A percentile compares a stretch with the other conserved stretches of the same genome.
phyloP scores from a whole-genome alignment of 2,329 filamentous ascomycete genomes.

The Rasamsonia emersonii region DNA sequence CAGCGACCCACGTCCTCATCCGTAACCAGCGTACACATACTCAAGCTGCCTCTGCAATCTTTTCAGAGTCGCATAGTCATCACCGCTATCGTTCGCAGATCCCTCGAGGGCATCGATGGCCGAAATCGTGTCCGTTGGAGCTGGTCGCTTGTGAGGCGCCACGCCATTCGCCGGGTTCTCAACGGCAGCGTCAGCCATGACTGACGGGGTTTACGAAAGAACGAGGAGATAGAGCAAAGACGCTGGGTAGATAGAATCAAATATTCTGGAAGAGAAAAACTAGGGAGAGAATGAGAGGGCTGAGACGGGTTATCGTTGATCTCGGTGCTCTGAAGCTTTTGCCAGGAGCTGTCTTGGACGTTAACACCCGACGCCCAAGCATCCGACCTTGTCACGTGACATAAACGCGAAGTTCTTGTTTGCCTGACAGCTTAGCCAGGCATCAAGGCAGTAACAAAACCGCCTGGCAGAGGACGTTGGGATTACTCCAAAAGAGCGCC shows the following conservation, averaged over 20 bases:
- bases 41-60: slow-evolving; percentile 94
- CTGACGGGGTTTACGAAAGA: slow-evolving; percentile 11
- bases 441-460: too few species aligned
- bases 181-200: slow-evolving; percentile 80
- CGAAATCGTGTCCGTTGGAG: slow-evolving; percentile 68
- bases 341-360: too few species aligned
- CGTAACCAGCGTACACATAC: slow-evolving; percentile 42
- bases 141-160: slow-evolving; percentile 71
- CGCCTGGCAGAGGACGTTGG: too few species aligned
- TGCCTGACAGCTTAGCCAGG: too few species aligned
- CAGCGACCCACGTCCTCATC: slow-evolving; percentile 1
- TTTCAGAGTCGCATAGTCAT: slow-evolving; percentile 94
- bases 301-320: too few species aligned
- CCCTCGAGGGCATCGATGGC: slow-evolving; percentile 88
- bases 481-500: too few species aligned
- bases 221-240: slow-evolving; percentile 1
- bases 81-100: slow-evolving; percentile 66
- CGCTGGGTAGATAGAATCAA: neutral
- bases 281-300: too few species aligned
- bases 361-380: too few species aligned
- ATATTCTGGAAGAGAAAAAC: neutral
- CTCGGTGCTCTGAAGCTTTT: too few species aligned
- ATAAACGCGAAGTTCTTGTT: too few species aligned
- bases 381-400: too few species aligned
- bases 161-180: slow-evolving; percentile 69